phyloP scores from a whole-genome alignment of 257 asterid genomes.

The Gardenia jasminoides region DNA sequence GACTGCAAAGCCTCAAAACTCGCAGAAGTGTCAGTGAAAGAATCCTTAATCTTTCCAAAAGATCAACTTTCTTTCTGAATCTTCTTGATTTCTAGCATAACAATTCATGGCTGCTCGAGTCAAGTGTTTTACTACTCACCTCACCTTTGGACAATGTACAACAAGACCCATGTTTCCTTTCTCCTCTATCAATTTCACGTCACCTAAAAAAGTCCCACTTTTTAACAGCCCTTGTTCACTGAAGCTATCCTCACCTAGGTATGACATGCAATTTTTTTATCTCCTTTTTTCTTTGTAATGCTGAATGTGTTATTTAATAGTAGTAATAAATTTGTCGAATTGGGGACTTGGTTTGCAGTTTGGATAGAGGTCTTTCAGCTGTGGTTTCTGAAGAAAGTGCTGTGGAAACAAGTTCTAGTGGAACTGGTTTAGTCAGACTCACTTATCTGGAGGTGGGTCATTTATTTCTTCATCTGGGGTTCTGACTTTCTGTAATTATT shows the following conservation, averaged over 20 bases:
- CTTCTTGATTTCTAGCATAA: conserved; percentile 1
- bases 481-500: not conserved
- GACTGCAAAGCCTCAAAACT: not conserved
- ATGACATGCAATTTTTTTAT: not conserved
- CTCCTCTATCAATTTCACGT: conserved; percentile 31
- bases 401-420: conserved; percentile 43
- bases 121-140: conserved; percentile 36
- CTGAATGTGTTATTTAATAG: not conserved
- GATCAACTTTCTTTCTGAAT: not conserved
- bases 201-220: conserved; percentile 26
- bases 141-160: conserved; percentile 33
- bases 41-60: not conserved
- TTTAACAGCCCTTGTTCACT: conserved; percentile 25
- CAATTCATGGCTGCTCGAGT: conserved; percentile 51
- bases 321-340: not conserved
- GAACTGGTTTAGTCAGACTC: conserved; percentile 56
- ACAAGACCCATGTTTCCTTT: conserved; percentile 32
- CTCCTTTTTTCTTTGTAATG: not conserved
- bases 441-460: conserved; percentile 89
- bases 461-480: conserved; percentile 15
- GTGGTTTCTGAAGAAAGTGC: conserved; percentile 53
- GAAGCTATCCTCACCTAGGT: conserved; percentile 53
- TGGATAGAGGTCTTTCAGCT: conserved; percentile 39
- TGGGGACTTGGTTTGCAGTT: conserved; percentile 35
- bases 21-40: not conserved